These are phyloP conservation scores for Kazachstania sp. DNA, from an alignment of 1,139 yeast species.

Conservation along the genomic window DNA sequence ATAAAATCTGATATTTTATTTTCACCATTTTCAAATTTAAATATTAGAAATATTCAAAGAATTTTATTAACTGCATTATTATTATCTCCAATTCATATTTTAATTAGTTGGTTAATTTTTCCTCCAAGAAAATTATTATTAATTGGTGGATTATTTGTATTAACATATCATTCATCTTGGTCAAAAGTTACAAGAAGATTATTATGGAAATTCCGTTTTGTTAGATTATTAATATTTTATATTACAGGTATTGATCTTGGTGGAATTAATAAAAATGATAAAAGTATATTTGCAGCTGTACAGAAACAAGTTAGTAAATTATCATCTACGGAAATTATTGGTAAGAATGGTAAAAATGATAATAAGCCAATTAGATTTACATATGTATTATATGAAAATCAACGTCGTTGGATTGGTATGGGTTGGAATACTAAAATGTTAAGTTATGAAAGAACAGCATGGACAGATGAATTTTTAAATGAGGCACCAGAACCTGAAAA, in stretches of 20 bases:
- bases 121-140: slow-evolving; percentile 65
- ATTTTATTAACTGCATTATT: slow-evolving; percentile 75
- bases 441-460: slow-evolving; percentile 88
- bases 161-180: slow-evolving; percentile 83
- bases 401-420: slow-evolving; percentile 93
- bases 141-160: slow-evolving; percentile 49
- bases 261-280: slow-evolving; percentile 35
- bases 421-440: slow-evolving; percentile 94
- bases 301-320: slow-evolving; percentile 27
- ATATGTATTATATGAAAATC: slow-evolving; percentile 91
- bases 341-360: slow-evolving; percentile 5
- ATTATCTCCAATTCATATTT: slow-evolving; percentile 73
- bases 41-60: slow-evolving; percentile 71
- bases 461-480: slow-evolving; percentile 95
- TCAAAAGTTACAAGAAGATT: slow-evolving; percentile 71
- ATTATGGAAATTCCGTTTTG: slow-evolving; percentile 71
- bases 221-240: slow-evolving; percentile 66
- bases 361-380: slow-evolving; percentile 73
- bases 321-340: slow-evolving; percentile 10
- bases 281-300: slow-evolving; percentile 29
- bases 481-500: slow-evolving; percentile 73
- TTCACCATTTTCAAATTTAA: slow-evolving; percentile 67
- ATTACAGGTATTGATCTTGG: slow-evolving; percentile 82
- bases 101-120: slow-evolving; percentile 58
- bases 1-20: slow-evolving; percentile 68